Conservation (phyloP, 2,329 filamentous ascomycete genomes). For the Fusarium burgessii region DNA sequence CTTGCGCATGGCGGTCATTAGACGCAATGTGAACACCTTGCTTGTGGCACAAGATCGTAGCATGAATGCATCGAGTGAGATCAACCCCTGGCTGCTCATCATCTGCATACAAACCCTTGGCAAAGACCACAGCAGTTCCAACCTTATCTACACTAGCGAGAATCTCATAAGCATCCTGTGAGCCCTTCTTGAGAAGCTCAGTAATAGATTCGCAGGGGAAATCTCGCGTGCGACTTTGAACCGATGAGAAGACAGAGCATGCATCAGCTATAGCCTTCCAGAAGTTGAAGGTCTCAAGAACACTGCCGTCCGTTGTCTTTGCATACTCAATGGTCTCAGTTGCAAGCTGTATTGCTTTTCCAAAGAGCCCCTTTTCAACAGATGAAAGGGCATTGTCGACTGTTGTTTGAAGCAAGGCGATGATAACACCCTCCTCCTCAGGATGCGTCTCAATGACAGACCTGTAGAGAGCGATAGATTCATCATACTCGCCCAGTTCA, state of each 20-base stretch:
- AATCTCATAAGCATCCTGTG: constrained; percentile 68
- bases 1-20: constrained; percentile 85
- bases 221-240: constrained; percentile 74
- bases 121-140: constrained; percentile 58
- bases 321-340: constrained; percentile 77
- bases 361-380: constrained; percentile 86
- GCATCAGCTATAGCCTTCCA: constrained; percentile 95
- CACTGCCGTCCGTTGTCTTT: constrained; percentile 67
- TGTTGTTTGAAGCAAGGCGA: constrained; percentile 88
- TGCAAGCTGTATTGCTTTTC: constrained; percentile 80
- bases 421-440: constrained; percentile 85
- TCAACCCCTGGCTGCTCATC: constrained; percentile 62
- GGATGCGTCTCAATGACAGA: constrained; percentile 76
- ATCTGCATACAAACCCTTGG: constrained; percentile 59
- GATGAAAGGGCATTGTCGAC: constrained; percentile 83
- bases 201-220: constrained; percentile 72
- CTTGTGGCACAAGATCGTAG: constrained; percentile 87
- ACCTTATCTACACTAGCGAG: constrained; percentile 78
- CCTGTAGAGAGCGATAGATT: constrained; percentile 81
- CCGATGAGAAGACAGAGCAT: constrained; percentile 83
- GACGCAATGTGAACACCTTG: constrained; percentile 80
- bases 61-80: constrained; percentile 72
- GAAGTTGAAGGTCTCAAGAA: constrained; percentile 85
- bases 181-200: constrained; percentile 66
- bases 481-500: constrained; percentile 90